Evolutionary conservation across 306 rosid species (phyloP), one percentile per base, ranked within the genome.

Genomic region (Glycine soja): DNA sequence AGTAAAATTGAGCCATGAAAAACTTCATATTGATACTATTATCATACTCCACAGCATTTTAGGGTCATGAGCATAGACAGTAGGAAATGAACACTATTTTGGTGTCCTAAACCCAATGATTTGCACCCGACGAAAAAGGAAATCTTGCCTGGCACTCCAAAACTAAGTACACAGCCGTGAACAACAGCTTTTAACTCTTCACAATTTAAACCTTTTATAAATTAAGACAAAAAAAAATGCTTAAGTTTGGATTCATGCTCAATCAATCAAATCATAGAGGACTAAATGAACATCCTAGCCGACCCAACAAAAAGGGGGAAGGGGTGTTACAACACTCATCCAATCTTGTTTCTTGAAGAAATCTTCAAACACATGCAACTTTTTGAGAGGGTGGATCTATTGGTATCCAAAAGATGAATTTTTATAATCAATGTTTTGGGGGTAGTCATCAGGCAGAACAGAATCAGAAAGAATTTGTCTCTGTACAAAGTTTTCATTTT

Each of bases 401-500:
- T 42, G 57, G 59, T 30, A 57, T 15, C 65, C 72, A 46, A 24
- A 24, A 84, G 61, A 58, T 70, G 75, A 81, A 74, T 56, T n/a
- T 42, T 68, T 78, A 40, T 78, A 74, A 82, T 69, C 61, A 77
- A 70, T 77, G 34, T 36, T 72, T 48, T 76, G 67, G 34, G 73
- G 64, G 69, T 43, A 65, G 76, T 75, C 71, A 83, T 76, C 75
- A 80, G 73, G 78, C 81, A 76, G 36, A 76, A 68, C 75, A 74
- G 68, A 81, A 75, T 70, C 82, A 64, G 80, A 80, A 62, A 80
- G 73, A 74, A 81, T 51, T 74, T 78, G 45, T 78, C 76, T 77
- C 66, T 77, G 81, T 76, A 81, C 88, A 85, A 80, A 54, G 70
- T 50, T 71, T 82, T 90, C 90, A 92, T 87, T 86, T 86, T 13